Evolutionary conservation across 2,329 filamentous ascomycete genomes (phyloP), one percentile per base, ranked within the genome.

Genomic region (Diaporthe humulicola): DNA sequence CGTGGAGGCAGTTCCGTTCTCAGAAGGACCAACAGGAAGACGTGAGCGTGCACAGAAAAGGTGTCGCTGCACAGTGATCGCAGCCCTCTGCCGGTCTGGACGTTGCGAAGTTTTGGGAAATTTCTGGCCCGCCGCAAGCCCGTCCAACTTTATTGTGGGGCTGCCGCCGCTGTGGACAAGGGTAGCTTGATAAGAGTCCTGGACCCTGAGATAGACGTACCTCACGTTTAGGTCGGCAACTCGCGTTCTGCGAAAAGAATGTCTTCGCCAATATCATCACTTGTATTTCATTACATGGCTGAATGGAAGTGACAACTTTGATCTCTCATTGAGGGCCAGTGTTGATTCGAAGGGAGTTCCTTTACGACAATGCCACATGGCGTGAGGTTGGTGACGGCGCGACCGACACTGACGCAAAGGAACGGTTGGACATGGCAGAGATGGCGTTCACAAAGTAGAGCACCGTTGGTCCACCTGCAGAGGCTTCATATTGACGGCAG

Each of bases 401-500:
- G 61, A 33, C 61, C 45, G 33, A 61, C 42, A 40, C 54, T 36
- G 40, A 33, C 33, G 67, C 72, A 38, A 28, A 54, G 33, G 14
- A 64, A 48, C 19, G n/a, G 57, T 1, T 54, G 56, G 36, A n/a
- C 50, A 25, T 64, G 54, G 22, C 70, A 61, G 15, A 50, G 45
- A 73, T 58, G 54, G 61, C 60, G 61, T 33, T 58, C 66, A 30
- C 52, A 60, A 28, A 45, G 25, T 8, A 74, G 36, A n/a, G 50
- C 52, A 14, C 30, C 67, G 1, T 30, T 52, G 54, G 70, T 25
- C 15, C 71, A 42, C 17, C 71, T 40, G n/a, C 72, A 78, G 6
- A 56, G 38, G 5, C 52, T 80, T 17, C 75, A 78, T 56, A 25
- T 78, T 8, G 79, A 81, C 40, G 77, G 79, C 64, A 76, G 80